Percentiles rank a stretch among this genome's conserved stretches.
These are phyloP conservation scores for Solanum clarkiae DNA, from an alignment of 257 asterid genomes.

Conservation along the genomic window DNA sequence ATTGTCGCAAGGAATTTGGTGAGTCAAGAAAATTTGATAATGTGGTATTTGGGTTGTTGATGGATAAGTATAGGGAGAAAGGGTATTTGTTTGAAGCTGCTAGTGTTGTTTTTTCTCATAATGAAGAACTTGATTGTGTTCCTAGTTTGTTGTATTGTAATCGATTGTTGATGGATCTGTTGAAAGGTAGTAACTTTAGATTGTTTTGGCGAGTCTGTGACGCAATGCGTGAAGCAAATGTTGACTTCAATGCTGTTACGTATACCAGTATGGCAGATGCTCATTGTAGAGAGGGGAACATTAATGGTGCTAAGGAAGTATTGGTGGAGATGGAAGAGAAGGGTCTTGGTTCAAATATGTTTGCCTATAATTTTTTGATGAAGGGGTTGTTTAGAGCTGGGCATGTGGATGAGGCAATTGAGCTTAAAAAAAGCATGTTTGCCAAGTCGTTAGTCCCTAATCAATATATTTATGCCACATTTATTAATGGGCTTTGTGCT, in stretches of 20 bases:
- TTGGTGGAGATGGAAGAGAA: constrained; percentile 7
- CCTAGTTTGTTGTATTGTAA: constrained; percentile 1
- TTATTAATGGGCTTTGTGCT: constrained; percentile 5
- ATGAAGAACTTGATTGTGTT: not conserved
- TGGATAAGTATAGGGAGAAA: constrained; percentile 6
- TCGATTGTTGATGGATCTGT: not conserved
- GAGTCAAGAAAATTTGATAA: not conserved
- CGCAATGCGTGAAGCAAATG: not conserved
- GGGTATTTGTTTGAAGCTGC: constrained; percentile 3
- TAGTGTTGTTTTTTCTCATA: not conserved
- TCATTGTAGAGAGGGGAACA: constrained; percentile 1
- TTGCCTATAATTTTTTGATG: not conserved
- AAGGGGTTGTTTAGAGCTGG: constrained; percentile 6
- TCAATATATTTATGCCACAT: not conserved
- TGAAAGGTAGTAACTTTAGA: not conserved
- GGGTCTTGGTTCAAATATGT: not conserved
- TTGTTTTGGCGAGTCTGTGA: constrained; percentile 12
- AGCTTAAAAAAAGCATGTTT: constrained; percentile 1
- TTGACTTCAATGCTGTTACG: not conserved
- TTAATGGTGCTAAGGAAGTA: not conserved
- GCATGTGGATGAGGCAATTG: constrained; percentile 7
- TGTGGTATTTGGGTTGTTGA: not conserved
- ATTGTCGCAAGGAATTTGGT: not conserved
- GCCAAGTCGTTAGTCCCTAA: constrained; percentile 2
- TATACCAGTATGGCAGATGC: not conserved